These are phyloP conservation scores for Aureobasidium melanogenum DNA, from an alignment of 2,329 filamentous ascomycete genomes.

Conservation along the genomic window DNA sequence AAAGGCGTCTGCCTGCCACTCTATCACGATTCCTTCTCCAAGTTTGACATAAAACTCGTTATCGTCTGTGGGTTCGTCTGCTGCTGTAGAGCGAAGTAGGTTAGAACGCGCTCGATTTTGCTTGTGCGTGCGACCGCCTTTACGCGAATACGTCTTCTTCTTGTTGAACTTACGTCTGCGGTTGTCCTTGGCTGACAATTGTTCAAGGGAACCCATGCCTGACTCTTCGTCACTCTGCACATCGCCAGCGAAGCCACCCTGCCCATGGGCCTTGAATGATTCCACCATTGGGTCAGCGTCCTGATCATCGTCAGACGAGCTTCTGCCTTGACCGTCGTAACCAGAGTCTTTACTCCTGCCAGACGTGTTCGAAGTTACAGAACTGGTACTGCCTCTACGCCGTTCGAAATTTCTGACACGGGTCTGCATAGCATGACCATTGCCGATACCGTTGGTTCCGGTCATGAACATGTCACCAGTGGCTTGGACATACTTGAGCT, in stretches of 20 bases:
- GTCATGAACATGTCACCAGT: constrained; percentile 39
- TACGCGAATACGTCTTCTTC: constrained; percentile 20
- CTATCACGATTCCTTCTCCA: constrained; percentile 76
- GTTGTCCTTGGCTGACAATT: constrained; percentile 6
- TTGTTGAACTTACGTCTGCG: constrained; percentile 10
- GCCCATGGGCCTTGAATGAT: neutral
- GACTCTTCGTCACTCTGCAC: constrained; percentile 13
- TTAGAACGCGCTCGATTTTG: constrained; percentile 4
- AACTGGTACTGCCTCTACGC: constrained; percentile 17
- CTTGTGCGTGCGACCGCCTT: constrained; percentile 11
- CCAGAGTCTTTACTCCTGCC: constrained; percentile 14
- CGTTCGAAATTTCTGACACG: constrained; percentile 21
- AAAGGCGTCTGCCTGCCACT: constrained; percentile 67
- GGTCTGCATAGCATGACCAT: constrained; percentile 19
- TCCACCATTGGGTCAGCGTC: constrained; percentile 11
- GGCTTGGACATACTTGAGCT: constrained; percentile 56
- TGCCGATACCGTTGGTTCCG: constrained; percentile 47
- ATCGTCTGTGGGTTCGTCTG: constrained; percentile 15
- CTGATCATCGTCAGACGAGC: constrained; percentile 18
- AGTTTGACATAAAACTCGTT: constrained; percentile 50
- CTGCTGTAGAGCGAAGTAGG: constrained; percentile 23
- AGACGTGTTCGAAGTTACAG: constrained; percentile 20
- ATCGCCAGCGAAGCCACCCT: constrained; percentile 8
- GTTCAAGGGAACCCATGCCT: constrained; percentile 9
- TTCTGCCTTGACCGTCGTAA: constrained; percentile 8